Percentiles rank a stretch among this genome's conserved stretches.
Evolutionary conservation across 2,329 filamentous ascomycete species (phyloP).

Genomic region (Simplicillium sp.): DNA sequence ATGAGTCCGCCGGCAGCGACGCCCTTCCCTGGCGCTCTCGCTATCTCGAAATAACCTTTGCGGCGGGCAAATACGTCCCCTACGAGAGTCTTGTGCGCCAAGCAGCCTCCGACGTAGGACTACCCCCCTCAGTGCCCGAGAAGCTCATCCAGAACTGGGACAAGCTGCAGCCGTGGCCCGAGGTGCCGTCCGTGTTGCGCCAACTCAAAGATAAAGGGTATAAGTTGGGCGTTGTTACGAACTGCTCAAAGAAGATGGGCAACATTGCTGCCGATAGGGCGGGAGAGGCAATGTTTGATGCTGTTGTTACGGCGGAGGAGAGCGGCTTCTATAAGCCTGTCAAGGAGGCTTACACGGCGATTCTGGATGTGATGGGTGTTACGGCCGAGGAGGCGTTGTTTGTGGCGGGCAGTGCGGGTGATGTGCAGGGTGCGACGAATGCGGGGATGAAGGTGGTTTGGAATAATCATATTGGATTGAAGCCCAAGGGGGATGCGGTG

Average conservation of each 20-base stretch:
- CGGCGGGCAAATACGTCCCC: slow-evolving; percentile 19
- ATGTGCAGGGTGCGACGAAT: slow-evolving; percentile 25
- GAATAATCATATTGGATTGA: slow-evolving; percentile 23
- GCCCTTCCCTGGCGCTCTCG: slow-evolving; percentile 23
- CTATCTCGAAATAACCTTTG: slow-evolving; percentile 27
- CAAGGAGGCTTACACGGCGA: slow-evolving; percentile 19
- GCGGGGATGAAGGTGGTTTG: slow-evolving; percentile 29
- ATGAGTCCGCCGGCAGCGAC: slow-evolving; percentile 19
- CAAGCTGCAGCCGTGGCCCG: slow-evolving; percentile 16
- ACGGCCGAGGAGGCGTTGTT: slow-evolving; percentile 19
- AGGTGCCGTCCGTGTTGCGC: slow-evolving; percentile 10
- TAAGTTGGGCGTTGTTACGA: slow-evolving; percentile 25
- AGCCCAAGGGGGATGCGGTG: slow-evolving; percentile 14
- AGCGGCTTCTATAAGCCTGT: slow-evolving; percentile 28
- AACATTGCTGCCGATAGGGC: slow-evolving; percentile 11
- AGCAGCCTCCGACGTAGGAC: slow-evolving; percentile 18
- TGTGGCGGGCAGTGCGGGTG: slow-evolving; percentile 28
- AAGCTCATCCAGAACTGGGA: slow-evolving; percentile 18
- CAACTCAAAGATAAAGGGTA: slow-evolving; percentile 16
- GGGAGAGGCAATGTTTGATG: slow-evolving; percentile 17
- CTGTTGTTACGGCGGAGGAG: slow-evolving; percentile 26
- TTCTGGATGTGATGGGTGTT: slow-evolving; percentile 17
- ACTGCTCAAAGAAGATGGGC: slow-evolving; percentile 24
- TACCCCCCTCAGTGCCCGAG: slow-evolving; percentile 16
- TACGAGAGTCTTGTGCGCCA: slow-evolving; percentile 21